A percentile compares a stretch with the other conserved stretches of the same genome.
Evolutionary conservation across 805 yeast genomes (phyloP).

Genomic region (Priceomyces medius): DNA sequence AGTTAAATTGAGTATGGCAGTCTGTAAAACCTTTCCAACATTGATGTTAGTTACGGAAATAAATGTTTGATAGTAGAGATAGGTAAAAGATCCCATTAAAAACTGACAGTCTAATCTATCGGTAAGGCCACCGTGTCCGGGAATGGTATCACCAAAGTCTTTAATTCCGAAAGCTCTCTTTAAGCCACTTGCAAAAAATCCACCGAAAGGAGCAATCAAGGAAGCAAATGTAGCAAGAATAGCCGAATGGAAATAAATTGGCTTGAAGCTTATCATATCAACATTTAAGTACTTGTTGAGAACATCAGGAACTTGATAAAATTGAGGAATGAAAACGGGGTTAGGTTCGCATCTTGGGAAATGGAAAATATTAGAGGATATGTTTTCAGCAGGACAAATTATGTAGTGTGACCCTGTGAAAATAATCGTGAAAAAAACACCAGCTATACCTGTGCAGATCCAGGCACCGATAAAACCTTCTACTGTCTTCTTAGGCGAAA

Average conservation of each 20-base stretch:
- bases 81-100: constrained; percentile 93
- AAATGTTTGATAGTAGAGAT: constrained; percentile 90
- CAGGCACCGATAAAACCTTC: constrained; percentile 98
- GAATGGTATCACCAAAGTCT: constrained; percentile 97
- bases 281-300: constrained; percentile 45
- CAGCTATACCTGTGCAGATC: constrained; percentile 83
- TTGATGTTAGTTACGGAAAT: constrained; percentile 70
- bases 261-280: constrained; percentile 64
- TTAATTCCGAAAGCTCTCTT: constrained; percentile 95
- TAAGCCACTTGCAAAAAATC: constrained; percentile 96
- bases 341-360: constrained; percentile 75
- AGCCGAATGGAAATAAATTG: constrained; percentile 87
- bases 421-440: constrained; percentile 62
- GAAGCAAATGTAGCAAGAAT: constrained; percentile 93
- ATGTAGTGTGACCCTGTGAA: constrained; percentile 68
- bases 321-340: constrained; percentile 84
- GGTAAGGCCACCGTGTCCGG: constrained; percentile 98
- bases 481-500: constrained; percentile 95
- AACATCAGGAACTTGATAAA: constrained; percentile 70
- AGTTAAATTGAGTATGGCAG: constrained; percentile 68
- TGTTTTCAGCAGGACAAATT: constrained; percentile 82
- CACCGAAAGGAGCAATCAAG: constrained; percentile 96
- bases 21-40: constrained; percentile 72
- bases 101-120: constrained; percentile 98
- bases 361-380: constrained; percentile 60